A percentile compares a stretch with the other conserved stretches of the same genome.
Evolutionary conservation across 495 filamentous ascomycete species (phyloP).

Genomic region (Trichoderma gamsii): DNA sequence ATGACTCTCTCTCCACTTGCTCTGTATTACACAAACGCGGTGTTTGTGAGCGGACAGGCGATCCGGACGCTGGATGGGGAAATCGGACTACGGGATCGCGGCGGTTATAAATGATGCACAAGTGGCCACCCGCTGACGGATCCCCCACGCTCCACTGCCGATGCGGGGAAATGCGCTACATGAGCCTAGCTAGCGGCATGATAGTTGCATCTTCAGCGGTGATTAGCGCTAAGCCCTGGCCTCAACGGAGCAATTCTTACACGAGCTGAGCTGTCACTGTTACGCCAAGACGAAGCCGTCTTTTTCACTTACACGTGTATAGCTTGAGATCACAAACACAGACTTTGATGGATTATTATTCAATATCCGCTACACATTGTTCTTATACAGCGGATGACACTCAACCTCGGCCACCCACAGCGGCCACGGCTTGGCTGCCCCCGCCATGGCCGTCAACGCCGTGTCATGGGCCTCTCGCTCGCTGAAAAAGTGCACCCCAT

Average conservation of each 20-base stretch:
- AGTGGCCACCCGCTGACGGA: not conserved
- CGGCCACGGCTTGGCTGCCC: slow-evolving; percentile 28
- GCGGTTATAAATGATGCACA: slow-evolving; percentile 8
- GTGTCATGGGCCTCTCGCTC: slow-evolving; percentile 16
- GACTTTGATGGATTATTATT: not conserved
- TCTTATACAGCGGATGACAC: slow-evolving; percentile 25
- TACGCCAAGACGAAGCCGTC: not conserved
- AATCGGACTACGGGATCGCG: not conserved
- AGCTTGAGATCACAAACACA: no score
- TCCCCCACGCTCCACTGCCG: not conserved
- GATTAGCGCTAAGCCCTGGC: not conserved
- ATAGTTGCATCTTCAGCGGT: not conserved
- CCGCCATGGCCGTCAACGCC: slow-evolving; percentile 23
- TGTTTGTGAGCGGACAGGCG: not conserved
- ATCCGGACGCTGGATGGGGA: not conserved
- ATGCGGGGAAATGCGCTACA: not conserved
- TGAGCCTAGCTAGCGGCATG: not conserved
- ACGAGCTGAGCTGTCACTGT: not conserved
- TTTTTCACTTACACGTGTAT: no score
- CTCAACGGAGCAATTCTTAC: not conserved
- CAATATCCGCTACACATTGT: not conserved
- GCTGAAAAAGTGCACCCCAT: slow-evolving; percentile 15
- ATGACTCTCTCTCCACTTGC: not conserved
- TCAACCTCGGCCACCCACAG: slow-evolving; percentile 36
- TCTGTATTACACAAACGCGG: not conserved